Base-by-base conservation (phyloP, 2,329 filamentous ascomycete species). In the Bisporella sp. region DNA sequence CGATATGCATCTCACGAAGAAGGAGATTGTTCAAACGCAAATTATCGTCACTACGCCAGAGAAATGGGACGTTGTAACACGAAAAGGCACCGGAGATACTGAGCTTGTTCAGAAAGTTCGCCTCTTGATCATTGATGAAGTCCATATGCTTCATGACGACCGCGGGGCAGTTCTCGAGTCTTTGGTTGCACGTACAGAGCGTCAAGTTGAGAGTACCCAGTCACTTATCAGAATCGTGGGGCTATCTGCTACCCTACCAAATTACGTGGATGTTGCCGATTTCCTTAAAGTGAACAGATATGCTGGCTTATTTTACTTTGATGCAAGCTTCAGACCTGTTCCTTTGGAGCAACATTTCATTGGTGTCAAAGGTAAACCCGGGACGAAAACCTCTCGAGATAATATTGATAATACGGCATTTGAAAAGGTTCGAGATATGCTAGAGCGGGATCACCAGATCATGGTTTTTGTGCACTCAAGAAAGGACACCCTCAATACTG, bases 381-480 rank as follows among this genome's bases (percentile, higher is more conserved):
- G 88, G 4, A 82, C 81, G 29, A 93, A 85, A 64, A 80, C 84
- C 53, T 91, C 88, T 6, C 84, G 87, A 51, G 92, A 96, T 37
- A 97, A 97, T 58, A 73, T 99, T 31, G 93, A 99, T 59, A 77
- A 77, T 29, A 84, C 89, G 3, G 83, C 89, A 0, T 99, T 95
- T 64, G 91, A 97, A 58, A 99, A 99, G 66, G 90, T 96, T 44
- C 85, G 84, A 59, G 87, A 93, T 47, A 96, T 99, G 91, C 75
- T 99, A 3, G 82, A 90, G 64, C 74, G 77, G 52, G 91, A 88
- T n/a, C 93, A 99, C 62, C 93, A 99, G 67, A 80, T 99, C 58
- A 99, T 99, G 95, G 92, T 99, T 0, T 99, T 99, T 67, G 95
- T 99, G 8, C 95, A 99, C 67, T 96, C 92, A 1, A 80, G 93